phyloP scores from a whole-genome alignment of 1,284 basidiomycete species.

The Gymnopus androsaceus region DNA sequence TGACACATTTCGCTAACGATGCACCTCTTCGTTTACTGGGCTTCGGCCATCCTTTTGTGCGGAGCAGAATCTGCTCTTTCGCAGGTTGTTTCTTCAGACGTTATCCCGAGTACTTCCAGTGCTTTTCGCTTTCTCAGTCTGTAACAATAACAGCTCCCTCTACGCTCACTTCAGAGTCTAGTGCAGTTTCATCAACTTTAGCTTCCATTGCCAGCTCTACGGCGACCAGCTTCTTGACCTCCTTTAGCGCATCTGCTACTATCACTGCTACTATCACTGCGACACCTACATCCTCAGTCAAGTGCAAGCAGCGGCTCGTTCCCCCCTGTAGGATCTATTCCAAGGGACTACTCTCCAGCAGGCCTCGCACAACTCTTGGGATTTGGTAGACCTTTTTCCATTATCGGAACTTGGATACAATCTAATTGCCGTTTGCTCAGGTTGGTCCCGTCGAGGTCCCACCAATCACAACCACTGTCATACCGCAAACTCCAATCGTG shows the following conservation, averaged over 20 bases:
- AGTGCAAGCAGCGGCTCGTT: constrained; percentile 23
- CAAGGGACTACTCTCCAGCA: constrained; percentile 38
- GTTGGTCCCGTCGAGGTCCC: constrained; percentile 45
- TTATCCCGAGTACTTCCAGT: not conserved
- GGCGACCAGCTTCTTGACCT: not conserved
- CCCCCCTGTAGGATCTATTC: constrained; percentile 41
- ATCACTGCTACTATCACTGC: not conserved
- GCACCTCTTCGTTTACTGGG: not conserved
- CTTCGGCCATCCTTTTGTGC: not conserved
- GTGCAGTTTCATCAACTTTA: not conserved
- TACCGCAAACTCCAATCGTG: constrained; percentile 39
- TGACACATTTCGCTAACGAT: not conserved
- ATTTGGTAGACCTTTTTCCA: constrained; percentile 33
- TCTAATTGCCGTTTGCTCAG: constrained; percentile 23
- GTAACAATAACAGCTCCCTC: not conserved
- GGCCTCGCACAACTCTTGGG: constrained; percentile 44
- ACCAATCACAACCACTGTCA: constrained; percentile 47
- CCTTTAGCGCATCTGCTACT: not conserved
- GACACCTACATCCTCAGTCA: not conserved
- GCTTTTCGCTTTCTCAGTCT: not conserved
- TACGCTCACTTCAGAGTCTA: not conserved
- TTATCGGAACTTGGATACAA: not conserved
- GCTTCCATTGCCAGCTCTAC: not conserved
- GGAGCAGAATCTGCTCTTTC: not conserved
- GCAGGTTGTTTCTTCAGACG: not conserved